phyloP scores from a whole-genome alignment of 2,329 filamentous ascomycete genomes.

The Claviceps cyperi region DNA sequence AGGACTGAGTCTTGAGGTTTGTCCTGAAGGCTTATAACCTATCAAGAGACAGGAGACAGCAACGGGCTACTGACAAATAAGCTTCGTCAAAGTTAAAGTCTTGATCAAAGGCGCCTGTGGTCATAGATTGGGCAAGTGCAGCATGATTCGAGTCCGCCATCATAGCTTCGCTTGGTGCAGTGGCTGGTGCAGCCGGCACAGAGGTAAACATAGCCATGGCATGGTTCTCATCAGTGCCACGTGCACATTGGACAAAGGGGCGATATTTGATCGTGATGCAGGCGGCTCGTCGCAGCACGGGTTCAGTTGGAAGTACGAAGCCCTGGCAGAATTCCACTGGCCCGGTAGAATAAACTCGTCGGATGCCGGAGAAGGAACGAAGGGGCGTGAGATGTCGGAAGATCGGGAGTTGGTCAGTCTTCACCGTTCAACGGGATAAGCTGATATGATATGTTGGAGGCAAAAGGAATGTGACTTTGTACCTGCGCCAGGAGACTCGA shows the following conservation, averaged over 20 bases:
- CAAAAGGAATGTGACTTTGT: background rate
- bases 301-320: background rate
- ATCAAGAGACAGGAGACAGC: background rate
- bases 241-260: background rate
- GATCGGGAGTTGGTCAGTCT: too few species aligned
- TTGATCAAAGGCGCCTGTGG: slow-evolving; percentile 37
- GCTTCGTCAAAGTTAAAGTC: slow-evolving; percentile 42
- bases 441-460: slow-evolving; percentile 1
- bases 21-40: background rate
- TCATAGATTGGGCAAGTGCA: slow-evolving; percentile 21
- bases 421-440: background rate
- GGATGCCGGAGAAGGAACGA: background rate
- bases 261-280: background rate
- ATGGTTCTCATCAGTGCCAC: slow-evolving; percentile 24
- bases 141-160: slow-evolving; percentile 24
- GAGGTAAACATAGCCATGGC: slow-evolving; percentile 45
- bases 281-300: background rate
- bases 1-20: too few species aligned
- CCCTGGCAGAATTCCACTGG: background rate
- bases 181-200: slow-evolving; percentile 35
- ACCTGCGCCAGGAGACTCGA: background rate
- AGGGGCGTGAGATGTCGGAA: background rate
- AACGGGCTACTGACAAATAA: slow-evolving; percentile 32
- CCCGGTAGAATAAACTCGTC: background rate
- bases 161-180: slow-evolving; percentile 30